Base-by-base conservation (phyloP, 169 alveolate genomes). In the Babesia divergens region DNA sequence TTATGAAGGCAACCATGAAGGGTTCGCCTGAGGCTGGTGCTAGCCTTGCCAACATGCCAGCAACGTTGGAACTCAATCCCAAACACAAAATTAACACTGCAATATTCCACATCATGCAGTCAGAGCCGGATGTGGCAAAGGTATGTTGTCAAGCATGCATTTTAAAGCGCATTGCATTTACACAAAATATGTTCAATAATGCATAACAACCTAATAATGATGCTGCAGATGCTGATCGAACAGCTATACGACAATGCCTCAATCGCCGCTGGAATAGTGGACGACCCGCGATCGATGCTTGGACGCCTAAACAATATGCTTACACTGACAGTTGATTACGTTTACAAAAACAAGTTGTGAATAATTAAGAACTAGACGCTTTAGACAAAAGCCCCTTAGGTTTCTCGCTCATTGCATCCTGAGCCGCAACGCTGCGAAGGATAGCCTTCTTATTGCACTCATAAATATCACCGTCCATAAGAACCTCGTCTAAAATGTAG, bases 331-430 rank as follows among this genome's bases (percentile, higher is more conserved):
- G 94, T 91, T 24, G 89, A 89, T 26, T 89, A 79, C 54, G 94
- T 93, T 18, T 85, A 83, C 74, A 90, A 87, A 54, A 67, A 74
- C 64, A 76, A 70, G 35, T 62, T 66, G 26, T 72, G 50, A 24
- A 56, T 60, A 9, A 4, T 34, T 16, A 72, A 0, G 0, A 2
- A 0, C 51, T 16, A 3, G 65, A 42, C 26, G 18, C 31, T 46
- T 40, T 53, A 40, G 87, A 35, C n/a, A 69, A 64, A 26, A 74
- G 54, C 9, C 83, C 94, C 53, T 90, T 89, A 49, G 82, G 77
- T 58, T 95, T 98, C 37, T 97, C 99, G 90, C 94, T 90, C 43
- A 95, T 60, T 32, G 95, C 91, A 59, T 95, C 99, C 89, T 97
- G 98, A 22, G 97, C 95, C 22, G 95, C 62, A 35, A 96, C 93